Percentiles rank a stretch among this genome's conserved stretches.
These are phyloP conservation scores for Calonectria hongkongensis DNA, from an alignment of 2,329 filamentous ascomycete genomes.

Conservation along the genomic window DNA sequence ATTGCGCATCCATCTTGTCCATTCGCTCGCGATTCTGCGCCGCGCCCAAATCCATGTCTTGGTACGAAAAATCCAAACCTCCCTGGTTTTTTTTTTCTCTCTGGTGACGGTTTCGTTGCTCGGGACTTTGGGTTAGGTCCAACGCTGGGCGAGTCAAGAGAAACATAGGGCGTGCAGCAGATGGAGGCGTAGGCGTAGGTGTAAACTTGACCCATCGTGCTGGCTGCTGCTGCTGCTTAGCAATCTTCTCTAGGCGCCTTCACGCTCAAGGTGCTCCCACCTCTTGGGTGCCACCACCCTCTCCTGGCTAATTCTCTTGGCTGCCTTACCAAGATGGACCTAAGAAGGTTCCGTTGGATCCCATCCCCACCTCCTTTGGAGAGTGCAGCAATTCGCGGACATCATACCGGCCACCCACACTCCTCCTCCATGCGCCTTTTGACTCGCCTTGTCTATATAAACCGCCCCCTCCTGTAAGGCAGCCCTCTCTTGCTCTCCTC, in stretches of 20 bases:
- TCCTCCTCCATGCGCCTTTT: slow-evolving; percentile 3
- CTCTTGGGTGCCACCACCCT: slow-evolving; percentile 1
- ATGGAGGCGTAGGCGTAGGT: not conserved
- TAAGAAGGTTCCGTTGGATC: slow-evolving; percentile 29
- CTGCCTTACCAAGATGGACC: slow-evolving; percentile 2
- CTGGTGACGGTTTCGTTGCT: not conserved
- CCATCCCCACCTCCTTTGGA: slow-evolving; percentile 14
- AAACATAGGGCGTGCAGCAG: slow-evolving; percentile 1
- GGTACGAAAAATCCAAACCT: slow-evolving; percentile 10
- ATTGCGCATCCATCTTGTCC: slow-evolving; percentile 15
- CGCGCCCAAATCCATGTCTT: slow-evolving; percentile 24
- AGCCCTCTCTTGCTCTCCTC: not conserved
- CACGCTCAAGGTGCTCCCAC: not conserved
- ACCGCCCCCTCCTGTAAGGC: slow-evolving; percentile 10
- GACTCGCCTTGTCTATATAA: slow-evolving; percentile 17
- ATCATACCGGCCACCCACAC: slow-evolving; percentile 24
- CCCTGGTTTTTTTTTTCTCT: not conserved
- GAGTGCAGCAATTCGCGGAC: slow-evolving; percentile 6
- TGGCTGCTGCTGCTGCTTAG: slow-evolving; percentile 15
- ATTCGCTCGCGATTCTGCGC: slow-evolving; percentile 6
- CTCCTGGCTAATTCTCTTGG: slow-evolving; percentile 12
- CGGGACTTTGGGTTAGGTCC: not conserved
- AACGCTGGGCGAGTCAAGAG: not conserved
- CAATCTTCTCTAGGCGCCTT: slow-evolving; percentile 4
- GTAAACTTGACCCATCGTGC: not conserved